Conservation (phyloP, 2,329 filamentous ascomycete genomes). For the Aureobasidium sp. region DNA sequence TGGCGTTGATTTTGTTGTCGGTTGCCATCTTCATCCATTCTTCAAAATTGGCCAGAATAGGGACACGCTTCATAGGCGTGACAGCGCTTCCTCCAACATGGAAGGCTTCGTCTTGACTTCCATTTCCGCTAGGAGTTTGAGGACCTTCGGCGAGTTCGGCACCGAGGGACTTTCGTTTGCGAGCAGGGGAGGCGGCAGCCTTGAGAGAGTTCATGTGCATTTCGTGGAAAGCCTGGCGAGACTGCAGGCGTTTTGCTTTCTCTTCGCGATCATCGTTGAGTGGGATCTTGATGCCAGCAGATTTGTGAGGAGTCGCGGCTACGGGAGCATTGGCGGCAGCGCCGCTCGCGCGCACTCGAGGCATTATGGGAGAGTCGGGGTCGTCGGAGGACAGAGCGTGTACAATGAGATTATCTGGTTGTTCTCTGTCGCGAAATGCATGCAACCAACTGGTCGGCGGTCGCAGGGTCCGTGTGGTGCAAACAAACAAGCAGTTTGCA, state of each 20-base stretch:
- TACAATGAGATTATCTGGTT: background rate
- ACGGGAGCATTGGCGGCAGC: slow-evolving; percentile 37
- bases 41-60: slow-evolving; percentile 94
- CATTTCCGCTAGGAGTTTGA: slow-evolving; percentile 36
- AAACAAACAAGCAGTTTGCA: slow-evolving; percentile 9
- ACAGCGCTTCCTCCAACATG: slow-evolving; percentile 65
- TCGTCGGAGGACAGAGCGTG: background rate
- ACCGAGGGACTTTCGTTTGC: slow-evolving; percentile 54
- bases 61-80: slow-evolving; percentile 93
- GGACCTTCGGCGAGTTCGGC: slow-evolving; percentile 38
- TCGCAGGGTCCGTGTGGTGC: background rate
- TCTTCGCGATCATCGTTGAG: slow-evolving; percentile 93
- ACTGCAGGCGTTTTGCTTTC: slow-evolving; percentile 80
- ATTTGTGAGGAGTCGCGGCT: slow-evolving; percentile 45
- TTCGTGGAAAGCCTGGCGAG: slow-evolving; percentile 80
- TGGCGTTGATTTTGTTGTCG: slow-evolving; percentile 92
- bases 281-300: slow-evolving; percentile 64
- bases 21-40: slow-evolving; percentile 99
- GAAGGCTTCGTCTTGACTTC: slow-evolving; percentile 49
- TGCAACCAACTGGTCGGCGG: background rate
- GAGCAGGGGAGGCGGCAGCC: slow-evolving; percentile 65
- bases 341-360: slow-evolving; percentile 24
- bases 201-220: slow-evolving; percentile 89
- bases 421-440: background rate
- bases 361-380: slow-evolving; percentile 30